Evolutionary conservation across 2,329 filamentous ascomycete species (phyloP).

Genomic region (Aspergillus sergii): DNA sequence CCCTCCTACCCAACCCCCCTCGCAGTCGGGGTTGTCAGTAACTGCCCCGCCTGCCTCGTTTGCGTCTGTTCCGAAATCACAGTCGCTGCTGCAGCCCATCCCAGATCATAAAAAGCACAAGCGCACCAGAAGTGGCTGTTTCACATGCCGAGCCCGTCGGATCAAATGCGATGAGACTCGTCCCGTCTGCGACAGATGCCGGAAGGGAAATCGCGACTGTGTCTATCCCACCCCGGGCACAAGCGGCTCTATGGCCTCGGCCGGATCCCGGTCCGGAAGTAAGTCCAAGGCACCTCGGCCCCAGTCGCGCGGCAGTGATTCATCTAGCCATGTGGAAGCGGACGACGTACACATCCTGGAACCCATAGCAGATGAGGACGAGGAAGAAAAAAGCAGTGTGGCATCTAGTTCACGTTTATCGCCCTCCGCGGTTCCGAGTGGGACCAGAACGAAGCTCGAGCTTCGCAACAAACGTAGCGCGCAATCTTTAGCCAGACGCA

Average conservation of each 20-base stretch:
- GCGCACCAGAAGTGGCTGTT: constrained; percentile 90
- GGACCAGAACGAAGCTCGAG: constrained; percentile 23
- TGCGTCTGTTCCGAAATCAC: constrained; percentile 32
- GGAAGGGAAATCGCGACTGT: constrained; percentile 88
- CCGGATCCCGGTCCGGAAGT: constrained; percentile 41
- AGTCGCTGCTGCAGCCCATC: constrained; percentile 33
- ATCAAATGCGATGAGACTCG: constrained; percentile 94
- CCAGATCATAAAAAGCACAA: constrained; percentile 85
- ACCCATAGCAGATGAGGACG: constrained; percentile 49
- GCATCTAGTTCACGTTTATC: constrained; percentile 26
- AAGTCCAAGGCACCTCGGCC: constrained; percentile 45
- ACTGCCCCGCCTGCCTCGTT: constrained; percentile 16
- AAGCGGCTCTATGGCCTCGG: constrained; percentile 44
- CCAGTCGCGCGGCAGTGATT: constrained; percentile 51
- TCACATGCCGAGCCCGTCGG: constrained; percentile 82
- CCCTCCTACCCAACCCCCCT: constrained; percentile 25
- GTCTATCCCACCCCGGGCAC: constrained; percentile 71
- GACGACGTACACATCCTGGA: constrained; percentile 44
- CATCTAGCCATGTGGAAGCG: constrained; percentile 52
- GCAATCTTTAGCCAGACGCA: constrained; percentile 34
- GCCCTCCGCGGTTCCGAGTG: constrained; percentile 20
- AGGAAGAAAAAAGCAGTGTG: constrained; percentile 30
- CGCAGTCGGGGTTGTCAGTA: constrained; percentile 21
- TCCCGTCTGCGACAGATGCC: constrained; percentile 86
- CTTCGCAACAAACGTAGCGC: constrained; percentile 31